Conservation (phyloP, 2,329 filamentous ascomycete species). For the Clathrospora elynae region DNA sequence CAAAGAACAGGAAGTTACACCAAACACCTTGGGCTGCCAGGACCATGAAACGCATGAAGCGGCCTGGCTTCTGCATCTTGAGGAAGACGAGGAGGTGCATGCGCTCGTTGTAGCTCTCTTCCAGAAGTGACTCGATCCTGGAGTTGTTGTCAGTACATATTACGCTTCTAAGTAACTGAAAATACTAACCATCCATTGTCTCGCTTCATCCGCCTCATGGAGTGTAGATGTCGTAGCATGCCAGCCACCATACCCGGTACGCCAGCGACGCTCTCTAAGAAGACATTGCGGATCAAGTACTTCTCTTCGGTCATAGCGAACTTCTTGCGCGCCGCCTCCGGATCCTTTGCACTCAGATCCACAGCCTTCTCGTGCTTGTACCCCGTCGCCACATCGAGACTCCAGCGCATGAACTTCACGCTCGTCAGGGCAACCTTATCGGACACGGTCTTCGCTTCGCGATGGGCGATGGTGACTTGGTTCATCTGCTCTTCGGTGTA, state of each 20-base stretch:
- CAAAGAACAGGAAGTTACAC: conserved; percentile 90
- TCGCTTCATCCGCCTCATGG: conserved; percentile 80
- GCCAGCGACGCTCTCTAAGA: conserved; percentile 91
- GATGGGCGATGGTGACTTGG: conserved; percentile 74
- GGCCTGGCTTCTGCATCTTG: conserved; percentile 83
- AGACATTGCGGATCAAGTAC: conserved; percentile 89
- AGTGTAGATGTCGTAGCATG: conserved; percentile 88
- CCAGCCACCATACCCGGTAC: conserved; percentile 97
- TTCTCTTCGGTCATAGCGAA: conserved; percentile 81
- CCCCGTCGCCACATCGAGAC: conserved; percentile 81
- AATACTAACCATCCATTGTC: conserved; percentile 79
- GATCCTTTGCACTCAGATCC: conserved; percentile 44
- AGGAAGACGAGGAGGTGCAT: conserved; percentile 95
- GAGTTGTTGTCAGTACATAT: conserved; percentile 12
- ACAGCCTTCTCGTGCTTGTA: conserved; percentile 71
- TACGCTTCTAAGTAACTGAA: background rate
- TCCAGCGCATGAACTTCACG: conserved; percentile 76
- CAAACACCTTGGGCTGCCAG: conserved; percentile 68
- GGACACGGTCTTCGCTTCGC: conserved; percentile 71
- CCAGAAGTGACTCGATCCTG: conserved; percentile 87
- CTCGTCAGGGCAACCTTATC: conserved; percentile 80
- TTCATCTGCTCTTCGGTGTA: conserved; percentile 83
- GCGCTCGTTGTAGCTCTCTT: conserved; percentile 89
- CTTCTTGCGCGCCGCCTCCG: conserved; percentile 61
- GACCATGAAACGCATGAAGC: conserved; percentile 91